These are phyloP conservation scores for Tephrocybe sp. DNA, from an alignment of 768 basidiomycete species.

Conservation along the genomic window DNA sequence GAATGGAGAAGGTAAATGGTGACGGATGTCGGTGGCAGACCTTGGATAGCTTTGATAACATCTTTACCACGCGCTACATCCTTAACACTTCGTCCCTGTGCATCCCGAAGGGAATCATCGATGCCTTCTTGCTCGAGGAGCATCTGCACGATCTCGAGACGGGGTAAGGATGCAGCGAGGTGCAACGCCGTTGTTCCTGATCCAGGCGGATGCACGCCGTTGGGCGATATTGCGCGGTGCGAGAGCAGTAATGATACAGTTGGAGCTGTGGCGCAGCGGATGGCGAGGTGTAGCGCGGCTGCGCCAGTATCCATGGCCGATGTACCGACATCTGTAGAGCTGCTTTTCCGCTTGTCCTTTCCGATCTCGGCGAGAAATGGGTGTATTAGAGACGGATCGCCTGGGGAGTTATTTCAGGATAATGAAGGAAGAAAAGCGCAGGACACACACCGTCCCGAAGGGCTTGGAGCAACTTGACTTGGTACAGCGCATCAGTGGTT, in stretches of 20 bases:
- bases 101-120: slow-evolving; percentile 74
- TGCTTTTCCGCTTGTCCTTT: slow-evolving; percentile 50
- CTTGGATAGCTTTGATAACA: slow-evolving; percentile 61
- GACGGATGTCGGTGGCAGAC: slow-evolving; percentile 32
- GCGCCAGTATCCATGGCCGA: slow-evolving; percentile 60
- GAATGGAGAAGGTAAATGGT: background rate
- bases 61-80: slow-evolving; percentile 77
- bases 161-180: slow-evolving; percentile 65
- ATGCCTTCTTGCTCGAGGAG: slow-evolving; percentile 78
- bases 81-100: slow-evolving; percentile 59
- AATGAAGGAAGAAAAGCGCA: background rate
- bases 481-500: slow-evolving; percentile 34
- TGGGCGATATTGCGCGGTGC: slow-evolving; percentile 76
- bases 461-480: slow-evolving; percentile 63
- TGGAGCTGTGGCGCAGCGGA: slow-evolving; percentile 74
- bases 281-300: slow-evolving; percentile 75
- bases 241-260: slow-evolving; percentile 68
- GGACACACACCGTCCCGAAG: slow-evolving; percentile 53
- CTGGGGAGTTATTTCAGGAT: slow-evolving; percentile 35
- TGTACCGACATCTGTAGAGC: slow-evolving; percentile 25
- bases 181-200: slow-evolving; percentile 75
- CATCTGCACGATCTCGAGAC: slow-evolving; percentile 68
- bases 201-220: slow-evolving; percentile 68
- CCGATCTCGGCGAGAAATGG: slow-evolving; percentile 76
- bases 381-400: slow-evolving; percentile 77